Evolutionary conservation across 805 yeast species (phyloP), one percentile per base, ranked within the genome.

Genomic region (Ogataea minuta): DNA sequence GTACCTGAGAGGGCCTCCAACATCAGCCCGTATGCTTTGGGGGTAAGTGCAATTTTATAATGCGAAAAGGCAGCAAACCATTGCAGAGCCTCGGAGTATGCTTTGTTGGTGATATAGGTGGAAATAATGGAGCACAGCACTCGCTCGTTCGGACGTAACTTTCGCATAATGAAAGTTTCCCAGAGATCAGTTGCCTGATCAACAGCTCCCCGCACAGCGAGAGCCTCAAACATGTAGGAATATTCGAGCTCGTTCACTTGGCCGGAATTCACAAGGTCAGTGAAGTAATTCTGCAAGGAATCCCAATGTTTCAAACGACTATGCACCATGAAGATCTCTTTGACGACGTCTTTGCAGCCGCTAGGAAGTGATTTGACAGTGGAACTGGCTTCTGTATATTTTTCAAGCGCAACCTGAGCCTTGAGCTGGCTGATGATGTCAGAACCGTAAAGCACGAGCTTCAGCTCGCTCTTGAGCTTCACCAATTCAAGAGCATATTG

Each of bases 171-270:
- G 50, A 50, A 76, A 72, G n/a, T 62, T 44, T 59, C 68, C 81
- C 41, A 84, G 11, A 60, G 34, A 9, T 53, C 52, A 13, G 52
- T 17, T 3, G 54, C 31, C 16, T 53, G 41, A 74, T 78, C 54
- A 69, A 72, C 27, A 57, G 68, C 28, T 52, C 59, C 48, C 74
- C 77, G 8, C 76, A 81, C 23, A 64, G 85, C 79, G 44, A 84
- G 61, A 0, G 84, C 77, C 37, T 66, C 60, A 74, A 84, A 79
- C 9, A 81, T 78, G 12, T 77, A 71, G 3, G 74, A 67, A 54
- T 83, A 84, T 48, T 83, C 86, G 5, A 19, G 21, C 21, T 19
- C 21, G 8, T 8, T 8, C 5, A 19, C 21, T 8, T 8, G 5
- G 8, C 21, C 21, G 21, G 21, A 5, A 19, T 19, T 8, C 8